Evolutionary conservation across 805 yeast species (phyloP).

Genomic region (Dipodascopsis tothii): DNA sequence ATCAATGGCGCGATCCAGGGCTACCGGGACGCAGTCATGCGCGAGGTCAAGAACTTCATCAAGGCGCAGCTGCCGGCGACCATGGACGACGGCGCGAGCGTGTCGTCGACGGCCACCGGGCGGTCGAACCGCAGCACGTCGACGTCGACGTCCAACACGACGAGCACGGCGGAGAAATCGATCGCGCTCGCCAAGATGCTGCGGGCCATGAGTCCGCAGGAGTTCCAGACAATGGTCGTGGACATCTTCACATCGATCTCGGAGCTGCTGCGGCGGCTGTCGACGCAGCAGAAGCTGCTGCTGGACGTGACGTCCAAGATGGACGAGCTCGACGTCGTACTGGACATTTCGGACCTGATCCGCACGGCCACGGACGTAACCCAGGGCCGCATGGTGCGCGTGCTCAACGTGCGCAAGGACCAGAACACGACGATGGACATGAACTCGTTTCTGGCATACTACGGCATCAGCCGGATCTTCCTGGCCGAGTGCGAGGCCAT

Average conservation of each 20-base stretch:
- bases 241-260: slow-evolving; percentile 55
- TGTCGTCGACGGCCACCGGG: slow-evolving; percentile 26
- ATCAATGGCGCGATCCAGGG: slow-evolving; percentile 45
- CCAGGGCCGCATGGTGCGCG: slow-evolving; percentile 69
- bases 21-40: slow-evolving; percentile 61
- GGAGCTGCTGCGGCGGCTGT: slow-evolving; percentile 65
- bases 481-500: slow-evolving; percentile 76
- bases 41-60: slow-evolving; percentile 67
- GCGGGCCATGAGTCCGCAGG: slow-evolving; percentile 60
- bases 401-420: slow-evolving; percentile 69
- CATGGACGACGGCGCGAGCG: slow-evolving; percentile 31
- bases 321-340: slow-evolving; percentile 20
- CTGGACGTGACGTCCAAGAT: slow-evolving; percentile 59
- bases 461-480: slow-evolving; percentile 59
- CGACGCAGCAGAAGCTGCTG: slow-evolving; percentile 69
- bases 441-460: slow-evolving; percentile 59
- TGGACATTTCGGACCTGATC: slow-evolving; percentile 35
- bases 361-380: slow-evolving; percentile 54
- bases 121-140: slow-evolving; percentile 1
- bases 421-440: slow-evolving; percentile 52
- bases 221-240: slow-evolving; percentile 64
- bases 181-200: slow-evolving; percentile 43
- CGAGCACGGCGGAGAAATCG: slow-evolving; percentile 32
- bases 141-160: slow-evolving; percentile 6
- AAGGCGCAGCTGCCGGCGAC: slow-evolving; percentile 51